phyloP scores from a whole-genome alignment of 208 protist genomes.

The Leishmania amazonensis region DNA sequence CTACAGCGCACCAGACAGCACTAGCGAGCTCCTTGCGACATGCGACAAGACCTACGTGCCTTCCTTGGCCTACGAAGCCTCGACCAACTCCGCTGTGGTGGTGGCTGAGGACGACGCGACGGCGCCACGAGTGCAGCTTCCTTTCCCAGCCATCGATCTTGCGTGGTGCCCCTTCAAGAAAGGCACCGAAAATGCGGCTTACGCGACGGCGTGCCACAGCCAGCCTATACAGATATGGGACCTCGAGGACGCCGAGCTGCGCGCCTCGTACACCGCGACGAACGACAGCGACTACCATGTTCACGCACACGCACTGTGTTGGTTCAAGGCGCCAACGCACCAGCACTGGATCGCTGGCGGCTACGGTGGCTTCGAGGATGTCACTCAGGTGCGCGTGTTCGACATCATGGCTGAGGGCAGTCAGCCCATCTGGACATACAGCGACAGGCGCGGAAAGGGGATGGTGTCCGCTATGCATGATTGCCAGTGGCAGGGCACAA shows the following conservation, averaged over 20 bases:
- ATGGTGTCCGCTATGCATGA: slow-evolving; percentile 43
- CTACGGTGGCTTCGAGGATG: slow-evolving; percentile 75
- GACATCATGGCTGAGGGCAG: slow-evolving; percentile 63
- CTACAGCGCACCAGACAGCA: slow-evolving; percentile 59
- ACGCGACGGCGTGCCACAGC: slow-evolving; percentile 52
- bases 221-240: slow-evolving; percentile 86
- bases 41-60: slow-evolving; percentile 31
- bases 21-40: slow-evolving; percentile 49
- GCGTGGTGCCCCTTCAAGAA: slow-evolving; percentile 82
- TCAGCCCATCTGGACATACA: slow-evolving; percentile 45
- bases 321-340: slow-evolving; percentile 28
- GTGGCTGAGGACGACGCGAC: slow-evolving; percentile 4
- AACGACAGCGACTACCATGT: slow-evolving; percentile 61
- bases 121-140: slow-evolving; percentile 48
- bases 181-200: slow-evolving; percentile 45
- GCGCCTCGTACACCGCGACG: slow-evolving; percentile 67
- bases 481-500: slow-evolving; percentile 21
- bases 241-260: slow-evolving; percentile 52
- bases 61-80: slow-evolving; percentile 7
- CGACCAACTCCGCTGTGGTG: slow-evolving; percentile 1
- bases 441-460: slow-evolving; percentile 7
- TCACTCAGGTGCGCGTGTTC: slow-evolving; percentile 65
- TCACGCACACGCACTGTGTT: slow-evolving; percentile 47
- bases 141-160: slow-evolving; percentile 71
- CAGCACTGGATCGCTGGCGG: slow-evolving; percentile 50